Evolutionary conservation across 2,329 filamentous ascomycete genomes (phyloP).

Genomic region (Clonostachys byssicola): DNA sequence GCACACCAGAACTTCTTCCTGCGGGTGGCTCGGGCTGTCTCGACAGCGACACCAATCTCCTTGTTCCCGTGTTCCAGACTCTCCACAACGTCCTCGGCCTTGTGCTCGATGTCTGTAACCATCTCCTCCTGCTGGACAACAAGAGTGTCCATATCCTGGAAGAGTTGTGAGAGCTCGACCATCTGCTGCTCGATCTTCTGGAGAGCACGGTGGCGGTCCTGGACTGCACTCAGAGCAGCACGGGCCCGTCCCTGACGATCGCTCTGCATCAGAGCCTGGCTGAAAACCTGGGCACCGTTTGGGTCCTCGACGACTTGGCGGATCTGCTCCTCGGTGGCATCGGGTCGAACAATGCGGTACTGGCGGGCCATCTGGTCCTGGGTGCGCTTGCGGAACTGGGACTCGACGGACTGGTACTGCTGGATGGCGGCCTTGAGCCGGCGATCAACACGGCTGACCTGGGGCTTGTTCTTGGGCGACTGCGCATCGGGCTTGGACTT

Average conservation of each 20-base stretch:
- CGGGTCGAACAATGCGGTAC: constrained; percentile 82
- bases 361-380: constrained; percentile 84
- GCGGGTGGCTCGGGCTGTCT: constrained; percentile 73
- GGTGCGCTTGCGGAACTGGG: constrained; percentile 73
- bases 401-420: constrained; percentile 76
- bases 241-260: constrained; percentile 79
- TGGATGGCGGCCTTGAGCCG: constrained; percentile 78
- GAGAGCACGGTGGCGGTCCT: constrained; percentile 79
- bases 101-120: constrained; percentile 77
- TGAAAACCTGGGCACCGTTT: constrained; percentile 75
- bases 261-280: constrained; percentile 78
- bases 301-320: constrained; percentile 71
- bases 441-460: constrained; percentile 78
- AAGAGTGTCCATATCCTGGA: constrained; percentile 83
- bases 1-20: constrained; percentile 98
- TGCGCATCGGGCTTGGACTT: constrained; percentile 78
- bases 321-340: constrained; percentile 76
- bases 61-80: constrained; percentile 83
- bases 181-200: constrained; percentile 91
- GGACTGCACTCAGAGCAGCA: constrained; percentile 73
- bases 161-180: constrained; percentile 80
- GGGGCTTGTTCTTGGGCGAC: constrained; percentile 68
- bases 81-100: constrained; percentile 79
- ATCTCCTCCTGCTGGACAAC: constrained; percentile 83
- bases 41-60: constrained; percentile 77